These are phyloP conservation scores for Saksenaea vasiformis DNA, from an alignment of 371 early-diverging fungal genomes.

Conservation along the genomic window DNA sequence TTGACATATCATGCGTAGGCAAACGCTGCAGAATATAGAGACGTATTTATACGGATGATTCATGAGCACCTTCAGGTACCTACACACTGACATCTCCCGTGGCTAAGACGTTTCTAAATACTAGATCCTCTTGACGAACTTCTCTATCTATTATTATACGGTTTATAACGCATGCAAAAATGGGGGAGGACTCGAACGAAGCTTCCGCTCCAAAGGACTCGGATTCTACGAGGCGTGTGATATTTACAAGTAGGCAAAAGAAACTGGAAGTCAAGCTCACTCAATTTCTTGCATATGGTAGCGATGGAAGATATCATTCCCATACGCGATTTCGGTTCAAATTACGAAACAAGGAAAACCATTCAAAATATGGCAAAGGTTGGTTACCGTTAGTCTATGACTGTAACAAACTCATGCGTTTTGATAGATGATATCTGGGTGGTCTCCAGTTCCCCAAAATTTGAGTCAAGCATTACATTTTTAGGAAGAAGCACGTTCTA, in stretches of 20 bases:
- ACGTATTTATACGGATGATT: constrained; percentile 48
- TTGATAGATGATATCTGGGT: constrained; percentile 71
- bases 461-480: constrained; percentile 55
- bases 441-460: constrained; percentile 44
- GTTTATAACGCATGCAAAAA: constrained; percentile 26
- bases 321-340: constrained; percentile 22
- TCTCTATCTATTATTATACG: constrained; percentile 31
- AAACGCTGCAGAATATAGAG: constrained; percentile 44
- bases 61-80: constrained; percentile 59
- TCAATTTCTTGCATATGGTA: neutral
- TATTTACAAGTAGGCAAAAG: constrained; percentile 18
- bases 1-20: constrained; percentile 13
- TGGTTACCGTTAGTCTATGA: neutral
- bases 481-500: constrained; percentile 58
- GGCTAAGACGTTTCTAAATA: neutral
- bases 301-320: constrained; percentile 5
- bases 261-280: constrained; percentile 1
- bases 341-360: constrained; percentile 47
- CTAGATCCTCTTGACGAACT: constrained; percentile 40
- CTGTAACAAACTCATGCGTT: neutral
- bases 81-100: neutral
- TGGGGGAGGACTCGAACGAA: constrained; percentile 28
- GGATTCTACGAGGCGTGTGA: constrained; percentile 36
- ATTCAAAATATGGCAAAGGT: constrained; percentile 55
- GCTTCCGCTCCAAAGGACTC: constrained; percentile 37